Conservation (phyloP, 441 rosid species). For the Populus tomentosa region DNA sequence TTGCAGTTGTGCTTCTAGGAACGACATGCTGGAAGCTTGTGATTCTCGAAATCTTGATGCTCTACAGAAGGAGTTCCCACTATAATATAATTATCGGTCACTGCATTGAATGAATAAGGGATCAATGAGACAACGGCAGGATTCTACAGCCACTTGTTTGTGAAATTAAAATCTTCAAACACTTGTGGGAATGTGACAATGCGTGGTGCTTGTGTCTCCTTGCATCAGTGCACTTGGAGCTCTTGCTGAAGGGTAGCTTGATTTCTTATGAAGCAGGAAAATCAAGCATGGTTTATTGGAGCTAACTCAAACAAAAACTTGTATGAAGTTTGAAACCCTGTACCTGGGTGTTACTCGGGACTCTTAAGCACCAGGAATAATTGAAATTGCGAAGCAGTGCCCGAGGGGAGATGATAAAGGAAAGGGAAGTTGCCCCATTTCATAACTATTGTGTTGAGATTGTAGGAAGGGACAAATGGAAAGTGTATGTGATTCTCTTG, state of each 20-base stretch:
- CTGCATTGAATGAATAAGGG: background rate
- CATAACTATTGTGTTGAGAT: too few species aligned
- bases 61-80: constrained; percentile 85
- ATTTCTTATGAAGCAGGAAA: background rate
- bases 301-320: constrained; percentile 4
- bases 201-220: background rate
- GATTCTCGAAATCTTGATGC: constrained; percentile 83
- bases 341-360: background rate
- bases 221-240: background rate
- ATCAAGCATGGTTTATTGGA: background rate
- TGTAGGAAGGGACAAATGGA: too few species aligned
- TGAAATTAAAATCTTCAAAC: background rate
- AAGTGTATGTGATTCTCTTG: too few species aligned
- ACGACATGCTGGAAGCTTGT: constrained; percentile 84
- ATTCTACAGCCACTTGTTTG: background rate
- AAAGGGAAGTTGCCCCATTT: too few species aligned
- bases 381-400: background rate
- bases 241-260: background rate
- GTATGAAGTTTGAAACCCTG: background rate
- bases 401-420: too few species aligned
- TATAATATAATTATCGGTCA: constrained; percentile 27
- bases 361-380: background rate
- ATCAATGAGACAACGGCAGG: too few species aligned
- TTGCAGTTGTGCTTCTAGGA: constrained; percentile 82
- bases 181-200: background rate